phyloP scores from a whole-genome alignment of 2,329 filamentous ascomycete species.

The Cryphonectria radicalis region DNA sequence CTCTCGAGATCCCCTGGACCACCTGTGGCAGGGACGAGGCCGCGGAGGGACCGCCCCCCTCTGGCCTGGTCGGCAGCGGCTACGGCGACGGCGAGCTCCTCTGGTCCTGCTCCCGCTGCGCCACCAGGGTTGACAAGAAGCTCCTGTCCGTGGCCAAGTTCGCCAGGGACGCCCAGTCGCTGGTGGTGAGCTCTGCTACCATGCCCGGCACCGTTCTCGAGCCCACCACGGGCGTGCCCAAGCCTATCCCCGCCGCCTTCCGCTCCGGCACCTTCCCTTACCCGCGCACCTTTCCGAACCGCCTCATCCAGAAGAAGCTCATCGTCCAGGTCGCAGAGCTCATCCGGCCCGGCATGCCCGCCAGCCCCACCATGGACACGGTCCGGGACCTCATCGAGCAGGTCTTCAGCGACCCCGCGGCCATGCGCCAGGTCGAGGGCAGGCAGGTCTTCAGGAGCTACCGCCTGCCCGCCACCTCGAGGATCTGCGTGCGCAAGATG shows the following conservation, averaged over 20 bases:
- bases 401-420: conserved; percentile 43
- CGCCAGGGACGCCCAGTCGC: conserved; percentile 53
- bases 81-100: conserved; percentile 64
- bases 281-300: conserved; percentile 60
- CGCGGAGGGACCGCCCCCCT: conserved; percentile 35
- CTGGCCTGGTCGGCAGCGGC: conserved; percentile 53
- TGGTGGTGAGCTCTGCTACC: conserved; percentile 53
- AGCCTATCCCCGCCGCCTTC: conserved; percentile 34
- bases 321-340: conserved; percentile 47
- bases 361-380: conserved; percentile 50
- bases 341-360: conserved; percentile 36
- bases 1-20: conserved; percentile 62
- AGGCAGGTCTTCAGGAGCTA: conserved; percentile 30
- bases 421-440: conserved; percentile 48
- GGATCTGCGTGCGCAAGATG: conserved; percentile 63
- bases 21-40: conserved; percentile 47
- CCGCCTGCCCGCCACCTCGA: conserved; percentile 34
- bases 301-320: conserved; percentile 54
- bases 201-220: conserved; percentile 72
- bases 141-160: conserved; percentile 67
- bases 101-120: conserved; percentile 56
- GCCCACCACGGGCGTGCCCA: conserved; percentile 54
- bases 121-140: conserved; percentile 56
- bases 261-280: conserved; percentile 32
- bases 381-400: conserved; percentile 56